Base-by-base conservation (phyloP, 2,329 filamentous ascomycete species). In the Paracoccidioides lutzii region DNA sequence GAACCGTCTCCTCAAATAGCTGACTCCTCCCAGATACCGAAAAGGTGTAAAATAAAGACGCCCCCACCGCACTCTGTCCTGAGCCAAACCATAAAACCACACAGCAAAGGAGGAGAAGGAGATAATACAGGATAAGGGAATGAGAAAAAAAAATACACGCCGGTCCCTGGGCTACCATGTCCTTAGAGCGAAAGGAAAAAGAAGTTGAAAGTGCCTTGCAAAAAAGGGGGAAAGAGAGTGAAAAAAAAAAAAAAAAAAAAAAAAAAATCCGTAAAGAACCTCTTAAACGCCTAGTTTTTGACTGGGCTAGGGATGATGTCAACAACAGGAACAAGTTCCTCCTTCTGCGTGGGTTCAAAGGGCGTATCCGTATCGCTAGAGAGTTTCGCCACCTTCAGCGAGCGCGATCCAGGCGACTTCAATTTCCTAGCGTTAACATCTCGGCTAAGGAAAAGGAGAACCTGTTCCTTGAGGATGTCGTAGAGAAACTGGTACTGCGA, bases 401-500 rank as follows among this genome's bases (percentile, higher is more conserved):
- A 55, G 28, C 57, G 57, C 28, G 54, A 52, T 14, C 55, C 54
- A 5, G 43, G 44, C 6, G 53, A 49, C 30, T 30, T 48, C 4
- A 33, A 35, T 35, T 35, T 41, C 53, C 38, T 63, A 35, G 60
- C 62, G 32, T 55, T 58, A 3, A 62, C 61, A 40, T 40, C 41
- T 10, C 22, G 35, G 37, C 43, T 44, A 43, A 72, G 63, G 54
- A 66, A 69, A 28, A 63, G 44, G 53, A 69, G 66, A 5, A 64
- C 64, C 58, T 72, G 68, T 67, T 89, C 85, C 53, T 82, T 80
- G 64, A 96, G 70, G 1, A 94, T 88, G 65, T 90, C 83, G 72
- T 98, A 97, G 56, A 98, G 81, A 68, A 97, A 96, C 41, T 81
- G 72, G 64, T 87, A 93, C 69, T 98, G 93, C 50, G 79, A 69